Base-by-base conservation (phyloP, 2,329 filamentous ascomycete genomes). In the Aspergillus clavatus region DNA sequence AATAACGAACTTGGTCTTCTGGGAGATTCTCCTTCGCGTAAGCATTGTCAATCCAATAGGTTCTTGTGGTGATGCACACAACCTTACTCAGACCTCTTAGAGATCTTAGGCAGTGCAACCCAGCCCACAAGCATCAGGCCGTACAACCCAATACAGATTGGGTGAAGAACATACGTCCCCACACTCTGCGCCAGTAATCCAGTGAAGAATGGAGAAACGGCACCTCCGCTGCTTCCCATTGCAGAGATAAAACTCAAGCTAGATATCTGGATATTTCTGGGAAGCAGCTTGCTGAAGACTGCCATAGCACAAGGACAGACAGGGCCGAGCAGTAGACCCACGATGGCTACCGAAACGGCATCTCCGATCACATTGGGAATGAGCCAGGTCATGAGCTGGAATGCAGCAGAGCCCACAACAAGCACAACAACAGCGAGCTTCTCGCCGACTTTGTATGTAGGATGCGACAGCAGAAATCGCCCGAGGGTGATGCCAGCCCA, bases 311-410 rank as follows among this genome's bases (percentile, higher is more conserved):
- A 89, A 0, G 88, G 87, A 59, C 89, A 94, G 4, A 94, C 76
- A 0, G 88, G 87, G 0, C 89, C 88, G 0, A 94, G 72, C 23
- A 93, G 66, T 6, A 93, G 67, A 10, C 89, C 89, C 14, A 93
- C 76, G 19, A 93, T 56, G 4, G 80, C 72, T 3, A 87, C 77
- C 2, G 81, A 78, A 1, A 86, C 82, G 14, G 83, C 81, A 53
- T 86, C 77, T 11, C 82, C 82, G 24, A 87, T 71, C n/a, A 90
- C 71, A 60, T 88, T 87, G 1, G 86, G 87, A 21, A 90, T 77
- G 24, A 81, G 70, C 88, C 88, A 93, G 7, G 87, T 83, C 21
- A 93, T 72, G n/a, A 89, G 65, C 67, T 93, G 80, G 52, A 91
- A 86, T 0, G 77, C 69, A 3, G 81, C 72, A 0, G 84, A 79